phyloP scores from a whole-genome alignment of 257 asterid species.

The Buddleja alternifolia region DNA sequence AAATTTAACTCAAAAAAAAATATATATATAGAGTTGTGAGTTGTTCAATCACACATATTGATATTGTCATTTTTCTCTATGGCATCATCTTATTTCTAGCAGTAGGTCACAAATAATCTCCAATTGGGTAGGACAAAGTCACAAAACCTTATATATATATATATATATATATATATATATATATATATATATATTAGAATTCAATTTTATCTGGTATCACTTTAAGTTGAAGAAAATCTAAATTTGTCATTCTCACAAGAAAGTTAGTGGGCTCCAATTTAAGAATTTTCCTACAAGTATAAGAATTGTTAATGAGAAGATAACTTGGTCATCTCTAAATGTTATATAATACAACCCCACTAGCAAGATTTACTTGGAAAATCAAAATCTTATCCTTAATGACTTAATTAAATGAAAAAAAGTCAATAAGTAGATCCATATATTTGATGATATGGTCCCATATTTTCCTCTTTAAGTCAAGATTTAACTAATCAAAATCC shows the following conservation, averaged over 20 bases:
- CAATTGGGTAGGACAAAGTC: no score
- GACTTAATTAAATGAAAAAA: conserved; percentile 15
- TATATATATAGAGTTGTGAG: no score
- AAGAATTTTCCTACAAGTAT: conserved; percentile 24
- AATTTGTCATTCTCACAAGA: conserved; percentile 1
- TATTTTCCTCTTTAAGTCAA: conserved; percentile 34
- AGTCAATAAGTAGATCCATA: conserved; percentile 38
- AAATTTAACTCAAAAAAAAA: no score
- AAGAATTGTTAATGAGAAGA: conserved; percentile 26
- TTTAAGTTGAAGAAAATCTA: no score
- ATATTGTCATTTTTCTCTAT: no score
- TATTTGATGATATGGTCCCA: conserved; percentile 35
- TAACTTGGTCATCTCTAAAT: conserved; percentile 26
- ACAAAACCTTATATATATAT: no score
- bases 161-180: no score
- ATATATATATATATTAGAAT: no score
- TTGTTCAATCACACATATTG: no score
- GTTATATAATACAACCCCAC: conserved; percentile 29
- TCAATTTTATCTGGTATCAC: no score
- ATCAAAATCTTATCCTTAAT: conserved; percentile 26
- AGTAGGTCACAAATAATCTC: no score
- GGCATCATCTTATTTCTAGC: no score
- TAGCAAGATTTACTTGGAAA: background rate
- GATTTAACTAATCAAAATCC: conserved; percentile 38
- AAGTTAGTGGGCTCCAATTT: conserved; percentile 27